Base-by-base conservation (phyloP, 352 stramenopile species). In the Globisporangium paroecandrum region DNA sequence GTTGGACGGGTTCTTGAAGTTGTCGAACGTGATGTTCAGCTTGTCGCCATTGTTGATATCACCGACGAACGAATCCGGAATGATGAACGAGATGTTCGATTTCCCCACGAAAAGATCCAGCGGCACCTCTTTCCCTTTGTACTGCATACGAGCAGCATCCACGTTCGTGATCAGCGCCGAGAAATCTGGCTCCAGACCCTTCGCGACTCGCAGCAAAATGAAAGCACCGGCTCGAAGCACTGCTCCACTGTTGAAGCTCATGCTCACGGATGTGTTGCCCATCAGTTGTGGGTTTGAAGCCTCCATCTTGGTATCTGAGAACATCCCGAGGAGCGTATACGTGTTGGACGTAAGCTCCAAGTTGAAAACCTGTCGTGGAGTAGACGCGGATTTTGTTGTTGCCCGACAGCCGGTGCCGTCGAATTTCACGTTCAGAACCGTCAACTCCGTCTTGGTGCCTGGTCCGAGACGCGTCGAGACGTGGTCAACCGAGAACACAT, bases 41-140 rank as follows among this genome's bases (percentile, higher is more conserved):
- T 22, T 63, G 62, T 91, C 84, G n/a, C 86, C 86, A n/a, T 93
- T 92, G 71, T 91, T 78, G 55, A 94, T 90, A 24, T 67, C 81
- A 2, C 76, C 73, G 18, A 65, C 71, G 57, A 88, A 93, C 1
- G 67, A 77, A 38, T 83, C 68, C 0, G 86, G 86, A 43, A 94
- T 86, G n/a, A 73, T 86, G 62, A 94, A 92, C 24, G 84, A 91
- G 46, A 94, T 70, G 58, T 92, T 94, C 3, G 76, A 85, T 0
- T 62, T 59, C 1, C 82, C 81, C 32, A 92, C 71, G 36, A 66
- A 80, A 20, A 92, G 61, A 0, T 81, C 72, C 59, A 94, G 65
- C 15, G 73, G 72, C 20, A 87, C 64, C 1, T 76, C 57, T n/a
- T 69, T 36, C 8, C 64, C 65, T 7, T 69, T 66, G 47, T 82